phyloP scores from a whole-genome alignment of 805 yeast genomes.

The Scheffersomyces lignosus region DNA sequence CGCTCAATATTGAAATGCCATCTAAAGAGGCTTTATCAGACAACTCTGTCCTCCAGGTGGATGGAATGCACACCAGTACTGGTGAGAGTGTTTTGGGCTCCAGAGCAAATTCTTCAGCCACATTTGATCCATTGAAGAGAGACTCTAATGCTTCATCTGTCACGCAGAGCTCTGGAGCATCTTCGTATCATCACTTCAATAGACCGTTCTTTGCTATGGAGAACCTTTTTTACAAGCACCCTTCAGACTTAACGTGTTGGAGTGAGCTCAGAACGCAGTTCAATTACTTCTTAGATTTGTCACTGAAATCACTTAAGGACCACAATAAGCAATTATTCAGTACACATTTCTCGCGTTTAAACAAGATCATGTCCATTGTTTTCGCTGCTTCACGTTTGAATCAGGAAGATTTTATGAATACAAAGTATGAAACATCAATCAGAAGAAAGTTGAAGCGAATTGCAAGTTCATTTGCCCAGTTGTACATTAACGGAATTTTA shows the following conservation, averaged over 20 bases:
- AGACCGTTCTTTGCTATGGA: slow-evolving; percentile 42
- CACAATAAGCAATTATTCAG: slow-evolving; percentile 53
- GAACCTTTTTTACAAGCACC: slow-evolving; percentile 55
- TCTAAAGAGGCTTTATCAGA: slow-evolving; percentile 20
- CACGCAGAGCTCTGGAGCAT: slow-evolving; percentile 20
- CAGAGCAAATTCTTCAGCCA: slow-evolving; percentile 9
- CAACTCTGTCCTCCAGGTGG: slow-evolving; percentile 13
- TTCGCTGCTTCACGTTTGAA: slow-evolving; percentile 56
- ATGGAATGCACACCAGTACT: background rate
- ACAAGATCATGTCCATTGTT: slow-evolving; percentile 52
- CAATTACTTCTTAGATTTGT: slow-evolving; percentile 46
- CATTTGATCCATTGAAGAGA: slow-evolving; percentile 35
- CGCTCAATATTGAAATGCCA: slow-evolving; percentile 27
- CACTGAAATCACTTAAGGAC: slow-evolving; percentile 52
- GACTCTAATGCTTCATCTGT: slow-evolving; percentile 38
- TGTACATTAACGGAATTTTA: slow-evolving; percentile 65
- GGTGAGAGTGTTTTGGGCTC: slow-evolving; percentile 3
- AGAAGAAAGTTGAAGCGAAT: slow-evolving; percentile 52
- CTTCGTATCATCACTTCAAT: slow-evolving; percentile 41
- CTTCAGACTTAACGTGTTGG: slow-evolving; percentile 64
- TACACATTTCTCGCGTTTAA: slow-evolving; percentile 52
- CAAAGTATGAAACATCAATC: slow-evolving; percentile 48
- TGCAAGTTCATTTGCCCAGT: slow-evolving; percentile 56
- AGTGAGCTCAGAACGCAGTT: slow-evolving; percentile 50
- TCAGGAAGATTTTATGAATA: slow-evolving; percentile 48